Conservation (phyloP, 176 grass and related monocot species). For the Stipa capillata region DNA sequence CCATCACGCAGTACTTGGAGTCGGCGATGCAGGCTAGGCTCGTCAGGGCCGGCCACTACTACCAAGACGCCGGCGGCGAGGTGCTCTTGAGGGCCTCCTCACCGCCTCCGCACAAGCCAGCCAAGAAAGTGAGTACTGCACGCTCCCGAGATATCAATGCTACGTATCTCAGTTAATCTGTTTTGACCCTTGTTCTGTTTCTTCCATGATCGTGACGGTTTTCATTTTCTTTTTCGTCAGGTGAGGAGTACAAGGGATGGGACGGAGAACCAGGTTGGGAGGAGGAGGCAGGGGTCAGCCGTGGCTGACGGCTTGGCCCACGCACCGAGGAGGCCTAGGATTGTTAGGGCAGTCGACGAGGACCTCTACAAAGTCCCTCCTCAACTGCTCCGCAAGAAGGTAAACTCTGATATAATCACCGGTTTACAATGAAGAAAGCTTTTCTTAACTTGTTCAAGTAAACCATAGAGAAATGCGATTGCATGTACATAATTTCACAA, state of each 20-base stretch:
- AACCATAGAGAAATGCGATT: not conserved
- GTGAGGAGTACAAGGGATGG: slow-evolving; percentile 20
- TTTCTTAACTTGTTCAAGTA: too few relatives aligned
- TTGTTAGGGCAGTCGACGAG: slow-evolving; percentile 45
- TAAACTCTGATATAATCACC: too few relatives aligned
- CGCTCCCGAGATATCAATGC: not conserved
- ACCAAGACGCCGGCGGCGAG: not conserved
- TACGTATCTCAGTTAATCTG: not conserved
- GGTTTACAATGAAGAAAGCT: not conserved
- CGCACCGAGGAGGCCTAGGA: not conserved
- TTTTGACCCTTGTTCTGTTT: not conserved
- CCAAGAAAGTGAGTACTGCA: slow-evolving; percentile 4
- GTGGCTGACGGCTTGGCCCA: not conserved
- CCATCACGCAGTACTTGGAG: slow-evolving; percentile 33
- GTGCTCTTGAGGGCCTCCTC: slow-evolving; percentile 12
- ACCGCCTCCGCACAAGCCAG: not conserved
- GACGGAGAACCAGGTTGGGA: not conserved
- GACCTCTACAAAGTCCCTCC: slow-evolving; percentile 62
- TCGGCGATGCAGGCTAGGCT: slow-evolving; percentile 33
- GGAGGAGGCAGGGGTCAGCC: slow-evolving; percentile 3
- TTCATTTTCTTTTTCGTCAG: not conserved
- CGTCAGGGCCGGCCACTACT: not conserved
- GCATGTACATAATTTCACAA: not conserved
- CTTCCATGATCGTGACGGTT: not conserved
- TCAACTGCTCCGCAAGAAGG: slow-evolving; percentile 29